Evolutionary conservation across 192 early-diverging fungal species (phyloP), one percentile per base, ranked within the genome.

Genomic region (Coemansia sp.): DNA sequence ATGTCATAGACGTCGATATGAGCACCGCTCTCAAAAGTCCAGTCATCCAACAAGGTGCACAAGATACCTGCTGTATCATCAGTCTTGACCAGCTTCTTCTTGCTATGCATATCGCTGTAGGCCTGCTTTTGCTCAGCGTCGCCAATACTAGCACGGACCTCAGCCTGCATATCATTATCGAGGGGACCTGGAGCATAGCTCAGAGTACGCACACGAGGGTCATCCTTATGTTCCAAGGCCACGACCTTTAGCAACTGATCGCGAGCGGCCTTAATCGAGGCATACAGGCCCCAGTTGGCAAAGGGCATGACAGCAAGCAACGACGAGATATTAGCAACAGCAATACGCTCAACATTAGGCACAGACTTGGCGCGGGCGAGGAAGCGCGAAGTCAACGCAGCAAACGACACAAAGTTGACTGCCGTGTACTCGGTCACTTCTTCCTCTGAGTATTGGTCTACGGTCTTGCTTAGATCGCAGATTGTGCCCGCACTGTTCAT

Each of bases 101-200:
- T 73, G 11, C 76, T 64, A 59, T 90, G 86, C 89, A 94, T 87
- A 22, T 82, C 63, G 12, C 73, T 75, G 69, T 86, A 96, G 18
- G 89, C 61, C 18, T 82, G 37, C 11, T 80, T 82, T 62, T 94
- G 88, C 43, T 86, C 88, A 4, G 67, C 58, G 58, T 91, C 89
- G 4, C 87, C 89, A 32, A 96, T 74, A 6, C 84, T 87, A 24
- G 83, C 70, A 20, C 94, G 87, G 35, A 95, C 92, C 35, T 82
- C 66, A 1, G 74, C 71, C 76, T 95, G 93, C 93, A 95, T 94
- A 37, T 89, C 84, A 52, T 89, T 92, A 47, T 94, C 91, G 58
- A 96, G 73, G 34, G 94, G 94, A 13, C 94, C 94, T 2, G 94
- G 94, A 3, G 94, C 92, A 78, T 96, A 96, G 65, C 83, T 93